A percentile compares a stretch with the other conserved stretches of the same genome.
phyloP scores from a whole-genome alignment of 2,329 filamentous ascomycete species.

The Trichoderma harzianum region DNA sequence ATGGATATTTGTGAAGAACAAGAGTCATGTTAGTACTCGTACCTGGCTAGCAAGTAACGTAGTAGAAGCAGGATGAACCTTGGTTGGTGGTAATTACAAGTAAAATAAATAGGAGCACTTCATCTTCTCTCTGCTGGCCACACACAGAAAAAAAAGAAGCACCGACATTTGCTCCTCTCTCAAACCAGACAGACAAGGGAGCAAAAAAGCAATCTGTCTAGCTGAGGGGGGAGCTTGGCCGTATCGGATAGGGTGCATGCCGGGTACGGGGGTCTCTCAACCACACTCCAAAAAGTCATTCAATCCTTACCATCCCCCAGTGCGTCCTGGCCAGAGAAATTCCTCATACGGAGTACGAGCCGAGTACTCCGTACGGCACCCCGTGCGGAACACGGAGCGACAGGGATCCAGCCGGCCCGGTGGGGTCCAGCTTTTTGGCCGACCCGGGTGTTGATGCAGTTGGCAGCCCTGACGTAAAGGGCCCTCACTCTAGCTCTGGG shows the following conservation, averaged over 20 bases:
- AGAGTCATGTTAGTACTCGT: background rate
- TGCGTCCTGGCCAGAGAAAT: background rate
- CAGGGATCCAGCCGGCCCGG: constrained; percentile 15
- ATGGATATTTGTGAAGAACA: background rate
- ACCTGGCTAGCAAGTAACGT: background rate
- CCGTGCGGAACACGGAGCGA: constrained; percentile 16
- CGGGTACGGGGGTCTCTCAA: background rate
- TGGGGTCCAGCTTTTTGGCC: constrained; percentile 14
- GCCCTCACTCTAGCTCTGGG: background rate
- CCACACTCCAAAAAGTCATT: background rate
- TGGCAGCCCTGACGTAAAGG: constrained; percentile 20
- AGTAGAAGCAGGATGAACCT: background rate
- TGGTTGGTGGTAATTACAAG: background rate
- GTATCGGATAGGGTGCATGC: constrained; percentile 11
- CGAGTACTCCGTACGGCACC: constrained; percentile 18
- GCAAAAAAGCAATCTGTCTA: background rate
- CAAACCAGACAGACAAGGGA: background rate
- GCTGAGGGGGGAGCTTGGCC: constrained; percentile 7
- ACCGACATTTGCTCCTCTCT: background rate
- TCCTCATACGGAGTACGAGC: constrained; percentile 14
- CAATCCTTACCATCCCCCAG: background rate
- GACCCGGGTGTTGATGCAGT: constrained; percentile 19
- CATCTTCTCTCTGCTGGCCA: background rate
- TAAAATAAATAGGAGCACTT: background rate
- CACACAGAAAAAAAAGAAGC: background rate